Conservation (phyloP, 2,329 filamentous ascomycete species). For the Pseudonectria buxi region DNA sequence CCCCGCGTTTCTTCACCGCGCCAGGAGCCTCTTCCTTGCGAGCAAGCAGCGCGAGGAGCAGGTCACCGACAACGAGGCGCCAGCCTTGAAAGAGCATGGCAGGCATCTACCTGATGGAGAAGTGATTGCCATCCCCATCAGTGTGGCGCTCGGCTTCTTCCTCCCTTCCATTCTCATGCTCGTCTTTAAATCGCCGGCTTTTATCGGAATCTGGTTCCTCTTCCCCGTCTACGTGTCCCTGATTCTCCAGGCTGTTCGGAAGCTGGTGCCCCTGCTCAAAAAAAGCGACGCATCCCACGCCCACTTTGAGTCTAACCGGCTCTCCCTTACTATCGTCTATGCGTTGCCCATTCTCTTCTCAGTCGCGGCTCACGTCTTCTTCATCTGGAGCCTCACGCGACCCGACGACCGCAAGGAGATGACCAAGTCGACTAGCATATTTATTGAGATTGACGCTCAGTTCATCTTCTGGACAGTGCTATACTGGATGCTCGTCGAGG, state of each 20-base stretch:
- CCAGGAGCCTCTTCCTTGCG: conserved; percentile 28
- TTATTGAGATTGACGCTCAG: conserved; percentile 40
- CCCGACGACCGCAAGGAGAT: conserved; percentile 42
- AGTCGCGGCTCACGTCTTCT: conserved; percentile 33
- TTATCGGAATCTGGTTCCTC: conserved; percentile 43
- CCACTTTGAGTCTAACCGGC: conserved; percentile 37
- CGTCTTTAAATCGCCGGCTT: conserved; percentile 28
- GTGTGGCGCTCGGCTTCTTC: conserved; percentile 41
- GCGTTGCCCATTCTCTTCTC: conserved; percentile 38
- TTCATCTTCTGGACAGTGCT: conserved; percentile 42
- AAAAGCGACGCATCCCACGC: conserved; percentile 24
- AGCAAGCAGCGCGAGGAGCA: conserved; percentile 9
- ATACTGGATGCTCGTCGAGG: conserved; percentile 48
- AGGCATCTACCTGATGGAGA: conserved; percentile 43
- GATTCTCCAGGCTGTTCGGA: conserved; percentile 32
- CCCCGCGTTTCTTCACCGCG: conserved; percentile 41
- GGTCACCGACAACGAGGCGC: conserved; percentile 9
- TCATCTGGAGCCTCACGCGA: conserved; percentile 33
- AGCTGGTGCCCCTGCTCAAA: conserved; percentile 18
- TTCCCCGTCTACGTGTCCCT: conserved; percentile 44
- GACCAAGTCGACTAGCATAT: conserved; percentile 39
- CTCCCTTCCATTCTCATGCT: conserved; percentile 42
- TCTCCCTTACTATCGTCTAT: conserved; percentile 37
- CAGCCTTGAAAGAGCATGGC: conserved; percentile 13
- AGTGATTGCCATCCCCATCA: conserved; percentile 48